Evolutionary conservation across 805 yeast genomes (phyloP).

Genomic region (Candida piceae): DNA sequence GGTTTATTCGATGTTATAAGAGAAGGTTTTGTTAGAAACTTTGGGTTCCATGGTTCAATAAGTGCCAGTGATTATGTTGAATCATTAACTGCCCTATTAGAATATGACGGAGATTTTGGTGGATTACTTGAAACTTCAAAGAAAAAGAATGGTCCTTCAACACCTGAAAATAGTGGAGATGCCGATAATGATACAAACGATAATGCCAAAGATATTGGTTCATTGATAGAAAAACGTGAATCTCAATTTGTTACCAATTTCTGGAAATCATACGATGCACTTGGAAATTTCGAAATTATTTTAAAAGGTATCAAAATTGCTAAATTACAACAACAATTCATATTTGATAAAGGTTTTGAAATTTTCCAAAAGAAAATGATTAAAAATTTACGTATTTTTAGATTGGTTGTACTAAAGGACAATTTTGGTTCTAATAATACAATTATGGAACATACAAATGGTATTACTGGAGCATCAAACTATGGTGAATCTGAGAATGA

Average conservation of each 20-base stretch:
- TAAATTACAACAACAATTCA: slow-evolving; percentile 72
- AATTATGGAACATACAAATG: slow-evolving; percentile 6
- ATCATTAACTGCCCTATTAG: slow-evolving; percentile 77
- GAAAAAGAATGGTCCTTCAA: slow-evolving; percentile 11
- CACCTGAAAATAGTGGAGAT: slow-evolving; percentile 21
- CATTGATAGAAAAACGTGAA: slow-evolving; percentile 26
- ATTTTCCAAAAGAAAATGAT: slow-evolving; percentile 76
- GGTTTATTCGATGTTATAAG: slow-evolving; percentile 79
- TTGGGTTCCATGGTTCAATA: slow-evolving; percentile 81
- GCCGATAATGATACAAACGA: slow-evolving; percentile 17
- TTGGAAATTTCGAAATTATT: slow-evolving; percentile 46
- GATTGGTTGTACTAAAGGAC: slow-evolving; percentile 84
- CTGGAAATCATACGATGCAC: slow-evolving; percentile 57
- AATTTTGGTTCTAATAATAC: slow-evolving; percentile 31
- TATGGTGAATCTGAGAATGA: slow-evolving; percentile 21
- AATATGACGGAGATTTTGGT: slow-evolving; percentile 45
- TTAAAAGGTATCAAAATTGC: slow-evolving; percentile 77
- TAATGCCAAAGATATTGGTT: slow-evolving; percentile 26
- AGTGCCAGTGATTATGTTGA: slow-evolving; percentile 94
- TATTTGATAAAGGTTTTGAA: slow-evolving; percentile 87
- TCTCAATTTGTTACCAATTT: slow-evolving; percentile 35
- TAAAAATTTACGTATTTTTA: slow-evolving; percentile 71
- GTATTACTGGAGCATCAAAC: slow-evolving; percentile 2
- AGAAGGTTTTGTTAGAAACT: slow-evolving; percentile 82
- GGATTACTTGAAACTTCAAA: slow-evolving; percentile 12